Conservation (phyloP, 2,329 filamentous ascomycete species). For the Nakataea oryzae region DNA sequence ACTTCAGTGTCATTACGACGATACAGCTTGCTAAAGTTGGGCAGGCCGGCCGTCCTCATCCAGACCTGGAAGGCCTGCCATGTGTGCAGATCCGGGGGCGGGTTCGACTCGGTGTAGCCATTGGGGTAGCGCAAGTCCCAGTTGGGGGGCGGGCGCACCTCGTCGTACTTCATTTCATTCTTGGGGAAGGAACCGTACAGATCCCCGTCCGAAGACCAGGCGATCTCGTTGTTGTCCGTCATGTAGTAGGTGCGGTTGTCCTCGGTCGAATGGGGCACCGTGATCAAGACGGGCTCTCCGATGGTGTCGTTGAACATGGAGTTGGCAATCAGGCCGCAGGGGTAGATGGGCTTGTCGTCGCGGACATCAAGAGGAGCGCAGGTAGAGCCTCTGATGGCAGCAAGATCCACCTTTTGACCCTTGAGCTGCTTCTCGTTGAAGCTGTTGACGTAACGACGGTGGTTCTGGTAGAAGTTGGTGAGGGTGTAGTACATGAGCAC, state of each 20-base stretch:
- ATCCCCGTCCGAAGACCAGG: slow-evolving; percentile 74
- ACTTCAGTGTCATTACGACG: slow-evolving; percentile 63
- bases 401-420: slow-evolving; percentile 51
- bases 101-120: slow-evolving; percentile 54
- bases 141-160: slow-evolving; percentile 77
- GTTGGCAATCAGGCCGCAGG: slow-evolving; percentile 92
- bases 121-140: slow-evolving; percentile 64
- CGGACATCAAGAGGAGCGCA: slow-evolving; percentile 59
- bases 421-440: slow-evolving; percentile 74
- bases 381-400: slow-evolving; percentile 53
- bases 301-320: slow-evolving; percentile 96
- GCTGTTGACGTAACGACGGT: slow-evolving; percentile 88
- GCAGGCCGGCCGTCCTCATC: slow-evolving; percentile 95
- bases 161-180: slow-evolving; percentile 51
- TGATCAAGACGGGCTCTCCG: slow-evolving; percentile 50
- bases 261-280: slow-evolving; percentile 27
- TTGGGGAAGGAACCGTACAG: slow-evolving; percentile 52
- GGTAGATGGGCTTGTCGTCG: slow-evolving; percentile 64
- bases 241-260: slow-evolving; percentile 56
- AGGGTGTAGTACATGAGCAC: slow-evolving; percentile 92
- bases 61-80: slow-evolving; percentile 91
- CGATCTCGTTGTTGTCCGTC: slow-evolving; percentile 64
- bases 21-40: slow-evolving; percentile 89
- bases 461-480: slow-evolving; percentile 98
- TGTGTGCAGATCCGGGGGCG: slow-evolving; percentile 60